Base-by-base conservation (phyloP, 2,329 filamentous ascomycete species). In the Xylaria sp. region DNA sequence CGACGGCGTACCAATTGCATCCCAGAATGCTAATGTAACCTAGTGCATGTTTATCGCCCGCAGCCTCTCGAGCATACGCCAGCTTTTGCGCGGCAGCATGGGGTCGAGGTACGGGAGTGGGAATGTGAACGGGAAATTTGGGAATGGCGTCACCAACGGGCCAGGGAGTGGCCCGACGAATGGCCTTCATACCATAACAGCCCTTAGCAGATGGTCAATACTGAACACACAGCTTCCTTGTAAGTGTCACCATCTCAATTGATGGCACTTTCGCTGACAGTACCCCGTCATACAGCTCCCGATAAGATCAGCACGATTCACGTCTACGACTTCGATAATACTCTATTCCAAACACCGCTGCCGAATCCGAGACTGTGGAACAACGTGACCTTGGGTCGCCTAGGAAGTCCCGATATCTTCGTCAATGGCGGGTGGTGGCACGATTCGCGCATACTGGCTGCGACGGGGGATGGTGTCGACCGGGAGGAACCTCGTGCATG, bases 271-370 rank as follows among this genome's bases (percentile, higher is more conserved):
- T 65, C 63, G 63, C 68, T 72, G 52, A 74, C 59, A 30, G 15
- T 3, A 4, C 28, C 28, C 63, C 34, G 30, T 7, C 12, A 13
- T 62, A 56, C 72, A 87, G 87, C 88, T 36, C 85, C 89, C 12
- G 84, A 91, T 48, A 84, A 88, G 63, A 91, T 98, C 80, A 93
- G 89, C 78, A 83, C 89, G 9, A 89, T 99, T 60, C 95, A 98
- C 78, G 87, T 99, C 73, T 98, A 98, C 82, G 96, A 99, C 80
- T 99, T 98, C 80, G 96, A 99, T 81, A 98, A 99, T 77, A 98
- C 95, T 43, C 83, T 99, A 57, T 99, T 99, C 83, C 90, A 91
- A 74, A 97, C 93, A 15, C 96, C 96, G 6, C 83, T 97, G 1
- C 96, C 96, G 1, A 98, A 97, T 76, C 89, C 90, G 3, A 91